Percentiles rank a stretch among this genome's conserved stretches.
Evolutionary conservation across 2,329 filamentous ascomycete genomes (phyloP).

Genomic region (Blastomyces parvus): DNA sequence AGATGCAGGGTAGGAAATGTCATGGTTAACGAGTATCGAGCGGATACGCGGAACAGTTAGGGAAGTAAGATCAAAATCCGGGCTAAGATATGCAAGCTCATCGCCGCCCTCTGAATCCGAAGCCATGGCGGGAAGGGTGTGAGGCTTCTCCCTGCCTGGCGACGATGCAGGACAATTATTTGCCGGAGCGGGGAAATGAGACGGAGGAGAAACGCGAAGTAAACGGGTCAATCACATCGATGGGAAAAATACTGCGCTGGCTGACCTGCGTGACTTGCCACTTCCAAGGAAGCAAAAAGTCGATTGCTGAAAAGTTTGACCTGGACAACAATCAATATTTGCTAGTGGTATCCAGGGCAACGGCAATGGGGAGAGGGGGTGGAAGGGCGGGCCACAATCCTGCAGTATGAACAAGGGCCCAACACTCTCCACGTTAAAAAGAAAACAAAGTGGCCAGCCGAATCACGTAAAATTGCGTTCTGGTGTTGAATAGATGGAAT

Average conservation of each 20-base stretch:
- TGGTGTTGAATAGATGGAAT: not conserved
- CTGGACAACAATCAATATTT: not conserved
- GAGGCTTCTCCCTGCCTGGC: not conserved
- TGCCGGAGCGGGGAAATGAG: not conserved
- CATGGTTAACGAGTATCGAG: conserved; percentile 82
- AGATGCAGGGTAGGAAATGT: conserved; percentile 72
- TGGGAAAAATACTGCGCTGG: not conserved
- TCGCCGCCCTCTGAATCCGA: conserved; percentile 25
- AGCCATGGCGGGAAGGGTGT: conserved; percentile 23
- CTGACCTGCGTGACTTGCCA: not conserved
- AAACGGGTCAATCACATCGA: not conserved
- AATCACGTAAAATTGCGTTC: not conserved
- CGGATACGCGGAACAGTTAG: conserved; percentile 83
- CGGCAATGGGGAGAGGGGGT: conserved; percentile 12
- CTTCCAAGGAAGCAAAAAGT: not conserved
- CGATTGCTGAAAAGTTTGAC: not conserved
- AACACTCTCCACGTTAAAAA: not conserved
- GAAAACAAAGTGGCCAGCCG: not conserved
- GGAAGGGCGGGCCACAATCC: not conserved
- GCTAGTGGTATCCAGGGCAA: conserved; percentile 32
- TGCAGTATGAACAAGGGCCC: not conserved
- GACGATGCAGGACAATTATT: not conserved
- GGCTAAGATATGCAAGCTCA: conserved; percentile 73
- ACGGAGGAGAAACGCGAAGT: not conserved
- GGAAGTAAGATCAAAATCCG: conserved; percentile 71